Percentiles rank a stretch among this genome's conserved stretches.
phyloP scores from a whole-genome alignment of 805 yeast genomes.

The Sugiyamaella chiloensis region DNA sequence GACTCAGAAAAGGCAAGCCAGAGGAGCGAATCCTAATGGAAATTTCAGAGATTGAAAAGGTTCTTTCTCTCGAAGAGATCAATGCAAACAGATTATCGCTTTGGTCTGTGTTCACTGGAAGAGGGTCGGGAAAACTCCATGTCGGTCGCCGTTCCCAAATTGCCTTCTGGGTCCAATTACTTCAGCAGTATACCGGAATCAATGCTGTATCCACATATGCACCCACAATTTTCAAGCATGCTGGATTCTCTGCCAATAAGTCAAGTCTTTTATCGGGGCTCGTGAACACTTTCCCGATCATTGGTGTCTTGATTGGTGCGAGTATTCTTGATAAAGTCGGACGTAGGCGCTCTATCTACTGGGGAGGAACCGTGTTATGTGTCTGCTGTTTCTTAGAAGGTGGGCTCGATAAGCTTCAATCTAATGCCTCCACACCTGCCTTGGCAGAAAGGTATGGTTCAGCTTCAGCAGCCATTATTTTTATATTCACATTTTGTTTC shows the following conservation, averaged over 20 bases:
- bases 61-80: conserved; percentile 1
- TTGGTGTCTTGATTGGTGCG: conserved; percentile 2
- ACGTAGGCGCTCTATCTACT: not conserved
- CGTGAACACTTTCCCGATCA: conserved; percentile 2
- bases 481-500: not conserved
- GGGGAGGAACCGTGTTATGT: conserved; percentile 6
- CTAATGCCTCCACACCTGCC: not conserved
- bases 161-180: conserved; percentile 35
- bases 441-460: not conserved
- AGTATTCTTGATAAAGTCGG: not conserved
- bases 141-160: conserved; percentile 6
- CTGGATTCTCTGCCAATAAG: conserved; percentile 8
- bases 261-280: conserved; percentile 4
- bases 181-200: conserved; percentile 62
- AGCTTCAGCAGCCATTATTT: conserved; percentile 1
- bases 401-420: conserved; percentile 1
- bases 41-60: conserved; percentile 8
- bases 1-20: conserved; percentile 4
- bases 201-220: conserved; percentile 56
- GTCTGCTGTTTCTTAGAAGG: conserved; percentile 3
- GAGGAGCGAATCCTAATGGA: conserved; percentile 4
- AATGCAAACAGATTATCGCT: conserved; percentile 2
- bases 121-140: conserved; percentile 11
- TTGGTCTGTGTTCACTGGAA: conserved; percentile 12
- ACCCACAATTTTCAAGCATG: conserved; percentile 28